Percentiles rank a stretch among this genome's conserved stretches.
phyloP scores from a whole-genome alignment of 2,329 filamentous ascomycete species.

The Eutypella sp. region DNA sequence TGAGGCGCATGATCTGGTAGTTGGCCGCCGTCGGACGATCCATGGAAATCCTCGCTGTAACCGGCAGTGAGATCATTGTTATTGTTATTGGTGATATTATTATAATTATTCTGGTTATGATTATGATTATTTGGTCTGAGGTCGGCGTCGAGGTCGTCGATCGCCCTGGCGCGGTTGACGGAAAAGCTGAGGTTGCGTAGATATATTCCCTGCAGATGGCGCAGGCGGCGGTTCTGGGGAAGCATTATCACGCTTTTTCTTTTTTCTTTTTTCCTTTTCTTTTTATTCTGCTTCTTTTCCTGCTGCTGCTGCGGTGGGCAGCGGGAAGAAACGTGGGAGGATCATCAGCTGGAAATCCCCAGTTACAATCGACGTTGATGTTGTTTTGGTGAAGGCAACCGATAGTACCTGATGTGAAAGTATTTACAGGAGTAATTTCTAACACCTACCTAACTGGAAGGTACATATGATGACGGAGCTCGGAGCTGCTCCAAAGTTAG shows the following conservation, averaged over 20 bases:
- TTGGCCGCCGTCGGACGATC: too few species aligned
- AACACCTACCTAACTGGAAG: too few species aligned
- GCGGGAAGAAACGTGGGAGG: constrained; percentile 17
- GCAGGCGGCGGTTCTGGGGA: constrained; percentile 77
- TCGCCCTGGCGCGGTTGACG: constrained; percentile 52
- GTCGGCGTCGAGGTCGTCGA: constrained; percentile 75
- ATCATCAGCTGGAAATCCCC: constrained; percentile 9
- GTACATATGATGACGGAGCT: too few species aligned
- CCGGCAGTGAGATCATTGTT: constrained; percentile 39
- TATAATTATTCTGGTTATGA: too few species aligned
- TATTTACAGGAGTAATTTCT: too few species aligned
- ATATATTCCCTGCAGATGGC: constrained; percentile 82
- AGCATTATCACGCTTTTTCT: constrained; percentile 35
- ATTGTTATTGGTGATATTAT: constrained; percentile 56
- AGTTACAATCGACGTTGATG: background rate
- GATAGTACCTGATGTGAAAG: too few species aligned
- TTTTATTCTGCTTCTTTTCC: constrained; percentile 22
- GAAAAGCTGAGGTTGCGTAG: constrained; percentile 77
- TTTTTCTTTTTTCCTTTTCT: constrained; percentile 22
- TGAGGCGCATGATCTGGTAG: constrained; percentile 35
- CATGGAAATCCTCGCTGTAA: too few species aligned
- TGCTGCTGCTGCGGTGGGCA: constrained; percentile 23
- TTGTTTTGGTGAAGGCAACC: constrained; percentile 7
- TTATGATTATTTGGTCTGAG: constrained; percentile 58
- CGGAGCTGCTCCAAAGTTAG: too few species aligned